Conservation (phyloP, 768 basidiomycete species). For the Termitomyces sp. region DNA sequence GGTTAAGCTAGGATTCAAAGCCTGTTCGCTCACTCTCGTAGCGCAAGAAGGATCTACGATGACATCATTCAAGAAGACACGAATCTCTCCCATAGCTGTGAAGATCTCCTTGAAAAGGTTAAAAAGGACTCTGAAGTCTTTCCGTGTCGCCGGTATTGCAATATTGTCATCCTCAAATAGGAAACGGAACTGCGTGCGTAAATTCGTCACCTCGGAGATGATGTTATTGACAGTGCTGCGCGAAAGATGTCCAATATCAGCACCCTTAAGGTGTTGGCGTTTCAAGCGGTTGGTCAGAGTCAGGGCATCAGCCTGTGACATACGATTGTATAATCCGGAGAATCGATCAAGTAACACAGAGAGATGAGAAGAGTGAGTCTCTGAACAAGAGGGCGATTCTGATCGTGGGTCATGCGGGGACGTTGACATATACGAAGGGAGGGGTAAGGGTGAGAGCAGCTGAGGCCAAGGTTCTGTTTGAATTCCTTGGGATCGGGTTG, state of each 20-base stretch:
- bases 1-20: conserved; percentile 54
- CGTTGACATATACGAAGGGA: conserved; percentile 31
- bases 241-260: conserved; percentile 84
- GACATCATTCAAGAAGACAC: conserved; percentile 82
- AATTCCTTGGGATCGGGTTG: conserved; percentile 58
- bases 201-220: conserved; percentile 57
- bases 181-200: conserved; percentile 71
- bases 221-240: conserved; percentile 75
- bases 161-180: conserved; percentile 73
- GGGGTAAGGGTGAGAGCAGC: conserved; percentile 26
- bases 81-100: conserved; percentile 74
- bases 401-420: conserved; percentile 60
- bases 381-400: conserved; percentile 68
- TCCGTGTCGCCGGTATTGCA: conserved; percentile 58
- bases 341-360: conserved; percentile 61
- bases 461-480: conserved; percentile 55
- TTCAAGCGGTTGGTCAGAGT: conserved; percentile 88
- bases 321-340: conserved; percentile 43
- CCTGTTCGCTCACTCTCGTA: conserved; percentile 61
- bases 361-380: conserved; percentile 49
- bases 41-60: conserved; percentile 85
- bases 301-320: conserved; percentile 77
- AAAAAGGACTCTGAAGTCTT: conserved; percentile 78
- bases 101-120: conserved; percentile 85
- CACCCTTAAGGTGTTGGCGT: conserved; percentile 81